phyloP scores from a whole-genome alignment of 2,329 filamentous ascomycete species.

The Dactylonectria macrodidyma region DNA sequence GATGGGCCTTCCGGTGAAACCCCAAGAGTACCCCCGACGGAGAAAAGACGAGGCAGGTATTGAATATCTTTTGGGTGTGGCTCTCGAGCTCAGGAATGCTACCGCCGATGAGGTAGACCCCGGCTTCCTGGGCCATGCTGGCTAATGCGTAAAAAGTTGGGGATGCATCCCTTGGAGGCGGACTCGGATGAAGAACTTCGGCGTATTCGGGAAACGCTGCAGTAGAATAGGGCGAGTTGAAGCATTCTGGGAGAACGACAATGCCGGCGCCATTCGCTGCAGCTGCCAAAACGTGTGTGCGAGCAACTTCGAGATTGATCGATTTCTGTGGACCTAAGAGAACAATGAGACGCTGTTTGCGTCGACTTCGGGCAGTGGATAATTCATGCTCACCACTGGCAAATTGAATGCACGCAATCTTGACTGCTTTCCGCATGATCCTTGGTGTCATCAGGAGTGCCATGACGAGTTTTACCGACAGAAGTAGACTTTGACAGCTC shows the following conservation, averaged over 20 bases:
- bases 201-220: slow-evolving; percentile 91
- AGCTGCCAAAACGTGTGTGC: slow-evolving; percentile 83
- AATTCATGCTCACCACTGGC: slow-evolving; percentile 73
- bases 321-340: slow-evolving; percentile 74
- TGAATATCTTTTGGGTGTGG: slow-evolving; percentile 66
- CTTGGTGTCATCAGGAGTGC: no score
- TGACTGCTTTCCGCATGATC: slow-evolving; percentile 70
- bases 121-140: slow-evolving; percentile 81
- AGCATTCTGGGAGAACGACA: slow-evolving; percentile 95
- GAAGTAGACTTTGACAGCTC: no score
- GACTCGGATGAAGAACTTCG: slow-evolving; percentile 82
- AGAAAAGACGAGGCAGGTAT: slow-evolving; percentile 70
- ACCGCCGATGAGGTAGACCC: slow-evolving; percentile 76
- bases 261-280: slow-evolving; percentile 82
- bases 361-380: slow-evolving; percentile 59
- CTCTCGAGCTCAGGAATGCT: slow-evolving; percentile 86
- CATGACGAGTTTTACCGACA: no score
- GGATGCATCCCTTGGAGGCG: slow-evolving; percentile 77
- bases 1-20: slow-evolving; percentile 90
- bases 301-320: no score
- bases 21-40: slow-evolving; percentile 85
- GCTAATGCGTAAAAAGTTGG: slow-evolving; percentile 89
- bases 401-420: slow-evolving; percentile 87
- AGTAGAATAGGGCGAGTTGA: slow-evolving; percentile 96
- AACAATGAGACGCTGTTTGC: slow-evolving; percentile 84